A percentile compares a stretch with the other conserved stretches of the same genome.
These are phyloP conservation scores for Trametes versicolor DNA, from an alignment of 1,284 basidiomycete genomes.

Conservation along the genomic window DNA sequence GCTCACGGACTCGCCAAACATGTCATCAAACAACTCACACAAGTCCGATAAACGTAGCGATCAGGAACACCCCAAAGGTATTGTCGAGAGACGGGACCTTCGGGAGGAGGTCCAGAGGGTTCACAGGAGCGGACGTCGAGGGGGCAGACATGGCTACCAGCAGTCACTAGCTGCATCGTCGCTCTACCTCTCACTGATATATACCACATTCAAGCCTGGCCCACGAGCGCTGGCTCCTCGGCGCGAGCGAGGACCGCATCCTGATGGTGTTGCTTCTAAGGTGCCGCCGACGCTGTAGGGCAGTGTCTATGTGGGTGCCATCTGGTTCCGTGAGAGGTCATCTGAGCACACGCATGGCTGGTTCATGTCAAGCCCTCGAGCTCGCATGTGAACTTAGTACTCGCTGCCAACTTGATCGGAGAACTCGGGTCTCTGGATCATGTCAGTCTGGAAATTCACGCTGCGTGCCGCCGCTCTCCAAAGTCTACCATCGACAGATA, in stretches of 20 bases:
- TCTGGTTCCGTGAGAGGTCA: neutral
- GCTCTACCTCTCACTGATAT: neutral
- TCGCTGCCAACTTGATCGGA: neutral
- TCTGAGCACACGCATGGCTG: neutral
- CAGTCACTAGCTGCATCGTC: too few relatives aligned
- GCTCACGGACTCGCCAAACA: neutral
- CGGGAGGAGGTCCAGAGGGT: neutral
- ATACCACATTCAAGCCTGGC: neutral
- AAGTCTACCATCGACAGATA: neutral
- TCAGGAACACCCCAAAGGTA: constrained; percentile 16
- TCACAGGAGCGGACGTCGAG: neutral
- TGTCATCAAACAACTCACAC: neutral
- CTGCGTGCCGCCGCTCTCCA: too few relatives aligned
- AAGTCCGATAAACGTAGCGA: constrained; percentile 10
- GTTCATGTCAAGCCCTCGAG: neutral
- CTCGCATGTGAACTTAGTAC: neutral
- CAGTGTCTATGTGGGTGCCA: neutral
- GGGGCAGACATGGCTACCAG: neutral
- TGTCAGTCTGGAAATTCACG: too few relatives aligned
- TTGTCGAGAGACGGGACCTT: constrained; percentile 15
- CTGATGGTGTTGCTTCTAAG: neutral
- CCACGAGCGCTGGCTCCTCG: neutral
- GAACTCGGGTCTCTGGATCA: too few relatives aligned
- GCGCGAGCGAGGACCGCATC: neutral
- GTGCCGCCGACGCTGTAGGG: neutral